Base-by-base conservation (phyloP, 352 stramenopile species). In the Elongisporangium senticosum region DNA sequence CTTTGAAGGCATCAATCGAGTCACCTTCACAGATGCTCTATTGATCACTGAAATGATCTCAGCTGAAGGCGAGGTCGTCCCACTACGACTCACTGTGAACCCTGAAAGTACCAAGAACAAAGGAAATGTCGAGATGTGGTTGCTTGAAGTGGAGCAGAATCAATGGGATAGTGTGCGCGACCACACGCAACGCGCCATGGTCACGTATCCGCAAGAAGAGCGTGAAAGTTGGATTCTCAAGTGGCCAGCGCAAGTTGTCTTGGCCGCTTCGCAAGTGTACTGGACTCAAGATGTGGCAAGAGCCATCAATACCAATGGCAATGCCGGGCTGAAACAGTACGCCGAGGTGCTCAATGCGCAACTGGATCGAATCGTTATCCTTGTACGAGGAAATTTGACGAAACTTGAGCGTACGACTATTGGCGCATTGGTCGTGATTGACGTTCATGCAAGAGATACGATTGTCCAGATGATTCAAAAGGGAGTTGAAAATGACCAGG, bases 21-120 rank as follows among this genome's bases (percentile, higher is more conserved):
- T 97, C 19, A 96, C 89, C 51, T 97, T 98, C 65, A 91, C 93
- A 5, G 83, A 96, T 1, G 74, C 94, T 21, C 58, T 98, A 10
- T 59, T 95, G 37, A 98, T 98, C 61, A 97, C 90, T 0, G 74
- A 97, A 56, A 98, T 98, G 84, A 96, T 95, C 47, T 97, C 87
- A 14, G 87, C 85, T 13, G 91, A 98, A 61, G 92, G 92, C 17
- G 95, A 98, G 69, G 65, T 85, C 15, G 90, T 98, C 11, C 79
- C 84, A 7, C 62, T 98, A 14, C 74, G 83, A 15, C 70, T 83
- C 5, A 62, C 71, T 3, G 90, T 98, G 26, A 90, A 97, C 53
- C 93, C 94, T 0, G 92, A 98, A 63, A 96, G 80, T 55, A 67
- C 72, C 2, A 89, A 86, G 28, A 98, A 98, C 70, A 98, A 98